Base-by-base conservation (phyloP, 192 early-diverging fungal species). In the Backusella tuberculispora region DNA sequence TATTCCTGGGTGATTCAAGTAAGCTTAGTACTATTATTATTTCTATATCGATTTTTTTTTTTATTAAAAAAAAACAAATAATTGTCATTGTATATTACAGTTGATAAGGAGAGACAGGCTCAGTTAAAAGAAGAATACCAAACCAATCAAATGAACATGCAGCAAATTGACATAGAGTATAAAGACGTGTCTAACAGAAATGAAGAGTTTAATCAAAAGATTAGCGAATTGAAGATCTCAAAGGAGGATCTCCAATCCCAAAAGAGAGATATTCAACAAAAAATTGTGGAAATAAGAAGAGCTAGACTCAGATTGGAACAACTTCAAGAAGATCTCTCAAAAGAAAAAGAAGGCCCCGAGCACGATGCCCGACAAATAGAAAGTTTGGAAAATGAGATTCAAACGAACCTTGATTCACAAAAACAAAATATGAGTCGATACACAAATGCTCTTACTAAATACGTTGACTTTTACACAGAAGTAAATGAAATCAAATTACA, bases 81-180 rank as follows among this genome's bases (percentile, higher is more conserved):
- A 43, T 43, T 66, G 0, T 15, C 40, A n/a, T 48, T 56, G 3
- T 40, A 24, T 14, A 9, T 6, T 26, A 53, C 70, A 88, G 87
- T 85, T 34, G 82, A 90, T 63, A 75, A 72, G 12, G 81, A 85
- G 15, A 73, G 71, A 38, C 78, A 85, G 9, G 69, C 75, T 4
- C 56, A 75, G 1, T 64, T 89, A 44, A 73, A 88, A 19, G 44
- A 63, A 17, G 76, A 78, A 10, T 43, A 83, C 10, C 69, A 81
- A 19, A 69, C 78, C 0, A 34, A 69, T 9, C 74, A 76, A 19
- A 71, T 72, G 1, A n/a, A 48, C 4, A 21, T 80, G n/a, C 76
- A 85, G 34, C 66, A 69, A 40, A 66, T 72, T 34, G 80, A 82
- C n/a, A 26, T 44, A 0, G 45, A 85, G 29, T 74, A 82, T 8